A percentile compares a stretch with the other conserved stretches of the same genome.
Conservation (phyloP, 331 rosid species). For the Quercus lobata region DNA sequence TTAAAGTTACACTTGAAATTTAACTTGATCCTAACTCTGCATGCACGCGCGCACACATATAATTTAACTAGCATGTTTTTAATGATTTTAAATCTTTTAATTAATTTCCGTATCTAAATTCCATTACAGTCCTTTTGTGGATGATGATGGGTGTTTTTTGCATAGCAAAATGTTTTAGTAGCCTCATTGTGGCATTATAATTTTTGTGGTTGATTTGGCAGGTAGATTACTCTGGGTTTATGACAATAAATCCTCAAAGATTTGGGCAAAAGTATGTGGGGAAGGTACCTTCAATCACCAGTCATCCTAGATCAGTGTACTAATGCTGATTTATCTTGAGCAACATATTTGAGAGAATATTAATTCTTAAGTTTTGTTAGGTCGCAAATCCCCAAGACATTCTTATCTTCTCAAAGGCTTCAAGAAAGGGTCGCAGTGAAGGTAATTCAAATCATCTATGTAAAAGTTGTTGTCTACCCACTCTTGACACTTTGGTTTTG, state of each 20-base stretch:
- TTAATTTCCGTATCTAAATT: background rate
- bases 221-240: constrained; percentile 99
- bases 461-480: background rate
- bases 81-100: background rate
- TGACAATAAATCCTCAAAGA: constrained; percentile 97
- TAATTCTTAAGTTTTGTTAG: constrained; percentile 34
- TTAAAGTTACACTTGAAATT: too few species aligned
- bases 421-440: constrained; percentile 59
- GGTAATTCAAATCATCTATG: constrained; percentile 42
- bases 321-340: constrained; percentile 23
- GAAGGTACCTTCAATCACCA: constrained; percentile 56
- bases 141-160: background rate
- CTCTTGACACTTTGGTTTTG: background rate
- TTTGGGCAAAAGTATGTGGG: constrained; percentile 99
- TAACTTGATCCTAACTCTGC: too few species aligned
- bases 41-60: too few species aligned
- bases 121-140: background rate
- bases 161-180: constrained; percentile 9
- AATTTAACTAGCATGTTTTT: background rate
- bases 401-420: constrained; percentile 93
- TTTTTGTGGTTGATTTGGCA: constrained; percentile 33
- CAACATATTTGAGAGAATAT: constrained; percentile 24
- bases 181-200: constrained; percentile 1
- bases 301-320: constrained; percentile 21
- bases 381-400: constrained; percentile 99